Evolutionary conservation across 2,329 filamentous ascomycete genomes (phyloP).

Genomic region (Aspergillus pseudonomiae): DNA sequence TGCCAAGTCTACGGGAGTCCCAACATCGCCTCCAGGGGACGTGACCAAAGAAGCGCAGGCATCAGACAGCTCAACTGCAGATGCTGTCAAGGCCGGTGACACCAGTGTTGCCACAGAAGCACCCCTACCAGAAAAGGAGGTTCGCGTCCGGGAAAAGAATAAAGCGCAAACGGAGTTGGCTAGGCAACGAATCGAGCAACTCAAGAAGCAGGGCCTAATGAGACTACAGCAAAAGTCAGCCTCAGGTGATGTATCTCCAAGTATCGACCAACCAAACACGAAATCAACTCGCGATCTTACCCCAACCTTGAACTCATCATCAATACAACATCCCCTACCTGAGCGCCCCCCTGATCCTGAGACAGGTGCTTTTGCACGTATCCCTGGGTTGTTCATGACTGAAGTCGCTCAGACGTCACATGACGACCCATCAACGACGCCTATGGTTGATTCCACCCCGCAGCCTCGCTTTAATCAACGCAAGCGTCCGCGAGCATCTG

Average conservation of each 20-base stretch:
- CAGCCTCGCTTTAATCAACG: conserved; percentile 32
- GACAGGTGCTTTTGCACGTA: conserved; percentile 38
- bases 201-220: conserved; percentile 59
- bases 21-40: conserved; percentile 16
- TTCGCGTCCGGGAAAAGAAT: conserved; percentile 47
- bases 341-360: conserved; percentile 40
- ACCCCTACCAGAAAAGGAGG: conserved; percentile 28
- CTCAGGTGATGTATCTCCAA: conserved; percentile 10
- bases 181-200: conserved; percentile 75
- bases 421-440: conserved; percentile 10
- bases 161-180: conserved; percentile 75
- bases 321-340: conserved; percentile 41
- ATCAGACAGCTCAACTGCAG: conserved; percentile 7
- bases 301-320: conserved; percentile 12
- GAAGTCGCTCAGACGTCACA: conserved; percentile 17
- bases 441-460: conserved; percentile 23
- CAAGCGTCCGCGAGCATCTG: conserved; percentile 69
- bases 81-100: conserved; percentile 12
- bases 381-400: conserved; percentile 59
- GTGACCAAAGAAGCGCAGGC: conserved; percentile 17
- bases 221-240: conserved; percentile 39
- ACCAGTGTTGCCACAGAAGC: conserved; percentile 13
- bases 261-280: conserved; percentile 12
- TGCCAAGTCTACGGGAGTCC: conserved; percentile 50
- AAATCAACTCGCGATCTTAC: conserved; percentile 4